phyloP scores from a whole-genome alignment of 2,329 filamentous ascomycete species.

The Nannizziopsis arthrosporioides region DNA sequence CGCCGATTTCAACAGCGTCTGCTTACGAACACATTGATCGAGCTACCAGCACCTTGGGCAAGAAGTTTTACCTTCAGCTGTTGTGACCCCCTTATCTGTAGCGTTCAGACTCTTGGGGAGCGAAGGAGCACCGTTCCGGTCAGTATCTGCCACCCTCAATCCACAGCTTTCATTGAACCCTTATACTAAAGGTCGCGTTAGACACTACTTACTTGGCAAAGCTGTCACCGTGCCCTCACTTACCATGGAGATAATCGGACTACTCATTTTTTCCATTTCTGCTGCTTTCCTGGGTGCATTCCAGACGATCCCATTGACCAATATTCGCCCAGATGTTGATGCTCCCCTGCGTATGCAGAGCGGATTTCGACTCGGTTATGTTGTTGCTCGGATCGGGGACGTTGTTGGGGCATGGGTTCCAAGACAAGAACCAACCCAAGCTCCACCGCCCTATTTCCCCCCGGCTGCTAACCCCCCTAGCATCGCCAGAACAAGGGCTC shows the following conservation, averaged over 20 bases:
- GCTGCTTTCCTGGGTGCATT: conserved; percentile 17
- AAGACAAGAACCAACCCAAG: background rate
- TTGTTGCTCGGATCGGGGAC: background rate
- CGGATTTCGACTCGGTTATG: conserved; percentile 7
- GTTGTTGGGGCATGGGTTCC: background rate
- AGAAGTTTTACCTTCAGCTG: too few species aligned
- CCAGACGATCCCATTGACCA: conserved; percentile 9
- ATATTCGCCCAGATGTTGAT: conserved; percentile 6
- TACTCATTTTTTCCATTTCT: conserved; percentile 15
- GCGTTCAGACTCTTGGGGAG: too few species aligned
- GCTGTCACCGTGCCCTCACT: background rate
- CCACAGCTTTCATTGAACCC: too few species aligned
- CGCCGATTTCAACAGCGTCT: too few species aligned
- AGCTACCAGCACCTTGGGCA: too few species aligned
- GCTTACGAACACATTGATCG: too few species aligned
- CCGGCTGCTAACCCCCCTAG: background rate
- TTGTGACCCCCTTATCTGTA: too few species aligned
- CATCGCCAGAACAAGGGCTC: background rate
- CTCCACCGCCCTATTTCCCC: background rate
- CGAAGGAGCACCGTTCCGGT: background rate
- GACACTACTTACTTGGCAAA: background rate
- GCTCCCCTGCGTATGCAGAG: conserved; percentile 10
- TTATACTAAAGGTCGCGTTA: too few species aligned
- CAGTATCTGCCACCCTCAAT: background rate
- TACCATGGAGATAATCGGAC: conserved; percentile 16